These are phyloP conservation scores for Stachybotrys elegans DNA, from an alignment of 2,329 filamentous ascomycete genomes.

Conservation along the genomic window DNA sequence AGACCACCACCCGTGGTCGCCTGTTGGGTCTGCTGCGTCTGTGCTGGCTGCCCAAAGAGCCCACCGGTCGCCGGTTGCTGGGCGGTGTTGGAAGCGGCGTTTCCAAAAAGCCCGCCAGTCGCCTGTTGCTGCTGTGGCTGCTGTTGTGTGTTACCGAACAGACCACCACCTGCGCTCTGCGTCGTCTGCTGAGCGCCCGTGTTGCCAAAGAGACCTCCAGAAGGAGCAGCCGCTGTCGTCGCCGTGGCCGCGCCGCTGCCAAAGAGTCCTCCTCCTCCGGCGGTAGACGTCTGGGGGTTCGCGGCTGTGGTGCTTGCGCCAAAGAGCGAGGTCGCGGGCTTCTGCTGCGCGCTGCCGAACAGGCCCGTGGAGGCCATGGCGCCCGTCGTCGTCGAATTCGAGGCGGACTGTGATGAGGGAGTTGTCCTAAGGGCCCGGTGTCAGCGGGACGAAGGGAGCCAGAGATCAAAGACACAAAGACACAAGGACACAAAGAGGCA, in stretches of 20 bases:
- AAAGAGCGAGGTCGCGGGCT: slow-evolving; percentile 23
- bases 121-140: slow-evolving; percentile 17
- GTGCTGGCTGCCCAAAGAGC: slow-evolving; percentile 22
- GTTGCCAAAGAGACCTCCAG: slow-evolving; percentile 18
- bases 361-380: slow-evolving; percentile 31
- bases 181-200: slow-evolving; percentile 11
- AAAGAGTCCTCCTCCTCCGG: slow-evolving; percentile 24
- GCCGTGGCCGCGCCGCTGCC: slow-evolving; percentile 16
- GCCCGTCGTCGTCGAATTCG: slow-evolving; percentile 22
- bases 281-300: slow-evolving; percentile 13
- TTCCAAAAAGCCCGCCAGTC: slow-evolving; percentile 10
- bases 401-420: slow-evolving; percentile 11
- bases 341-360: slow-evolving; percentile 26
- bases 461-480: too few species aligned
- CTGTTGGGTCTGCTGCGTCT: slow-evolving; percentile 14
- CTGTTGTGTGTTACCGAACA: slow-evolving; percentile 16
- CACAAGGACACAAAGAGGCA: too few species aligned
- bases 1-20: slow-evolving; percentile 14
- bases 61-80: slow-evolving; percentile 16
- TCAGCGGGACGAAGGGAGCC: neutral
- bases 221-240: slow-evolving; percentile 11
- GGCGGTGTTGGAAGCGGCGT: slow-evolving; percentile 5
- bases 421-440: neutral
- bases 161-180: slow-evolving; percentile 11
- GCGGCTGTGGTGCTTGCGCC: slow-evolving; percentile 19